Conservation (phyloP, 257 asterid species). For the Ajuga chamaepitys region DNA sequence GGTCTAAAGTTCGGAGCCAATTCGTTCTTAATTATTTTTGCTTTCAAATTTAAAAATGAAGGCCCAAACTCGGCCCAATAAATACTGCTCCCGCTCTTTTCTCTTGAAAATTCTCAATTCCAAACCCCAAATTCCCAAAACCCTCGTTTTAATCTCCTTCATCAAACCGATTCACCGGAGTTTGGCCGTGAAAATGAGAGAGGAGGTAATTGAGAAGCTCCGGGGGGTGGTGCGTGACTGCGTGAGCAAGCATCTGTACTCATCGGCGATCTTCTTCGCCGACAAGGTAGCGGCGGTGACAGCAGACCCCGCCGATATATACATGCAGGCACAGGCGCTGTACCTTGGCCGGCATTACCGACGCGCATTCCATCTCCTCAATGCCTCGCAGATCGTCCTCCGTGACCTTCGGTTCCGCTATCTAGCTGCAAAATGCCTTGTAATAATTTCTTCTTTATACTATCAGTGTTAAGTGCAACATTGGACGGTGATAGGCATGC, state of each 20-base stretch:
- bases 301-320: constrained; percentile 90
- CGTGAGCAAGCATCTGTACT: constrained; percentile 92
- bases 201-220: constrained; percentile 82
- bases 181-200: constrained; percentile 45
- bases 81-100: constrained; percentile 50
- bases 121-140: constrained; percentile 21
- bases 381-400: constrained; percentile 88
- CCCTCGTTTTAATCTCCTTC: constrained; percentile 14
- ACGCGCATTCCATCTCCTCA: constrained; percentile 92
- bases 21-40: background rate
- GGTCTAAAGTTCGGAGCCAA: background rate
- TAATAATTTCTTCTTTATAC: constrained; percentile 14
- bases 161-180: background rate
- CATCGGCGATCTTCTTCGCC: constrained; percentile 96
- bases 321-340: constrained; percentile 99
- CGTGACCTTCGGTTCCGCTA: constrained; percentile 99
- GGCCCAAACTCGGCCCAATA: constrained; percentile 1
- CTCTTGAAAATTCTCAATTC: constrained; percentile 7
- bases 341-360: constrained; percentile 93
- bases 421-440: constrained; percentile 99
- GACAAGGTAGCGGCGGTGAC: constrained; percentile 98
- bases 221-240: constrained; percentile 93
- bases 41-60: background rate
- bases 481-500: background rate
- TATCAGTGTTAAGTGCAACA: background rate